phyloP scores from a whole-genome alignment of 2,329 filamentous ascomycete genomes.

The Nemania serpens region DNA sequence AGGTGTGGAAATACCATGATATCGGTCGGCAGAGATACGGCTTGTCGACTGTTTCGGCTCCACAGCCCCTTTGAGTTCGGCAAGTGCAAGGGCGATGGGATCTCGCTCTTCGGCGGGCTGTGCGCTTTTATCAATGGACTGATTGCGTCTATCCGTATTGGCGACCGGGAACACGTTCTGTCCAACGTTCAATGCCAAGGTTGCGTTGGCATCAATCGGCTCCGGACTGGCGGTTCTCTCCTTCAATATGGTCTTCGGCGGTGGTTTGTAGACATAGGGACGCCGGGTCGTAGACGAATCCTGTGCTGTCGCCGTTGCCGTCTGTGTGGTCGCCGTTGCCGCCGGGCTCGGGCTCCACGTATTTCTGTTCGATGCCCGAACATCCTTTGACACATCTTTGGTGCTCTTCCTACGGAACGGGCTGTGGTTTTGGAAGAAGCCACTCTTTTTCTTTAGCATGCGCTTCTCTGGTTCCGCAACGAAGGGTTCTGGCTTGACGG shows the following conservation, averaged over 20 bases:
- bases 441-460: slow-evolving; percentile 72
- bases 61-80: slow-evolving; percentile 84
- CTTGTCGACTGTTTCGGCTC: slow-evolving; percentile 76
- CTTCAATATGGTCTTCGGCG: slow-evolving; percentile 44
- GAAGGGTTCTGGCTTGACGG: slow-evolving; percentile 37
- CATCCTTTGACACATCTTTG: slow-evolving; percentile 73
- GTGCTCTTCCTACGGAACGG: slow-evolving; percentile 93
- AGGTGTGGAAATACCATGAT: slow-evolving; percentile 90
- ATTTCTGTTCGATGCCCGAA: slow-evolving; percentile 56
- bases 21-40: slow-evolving; percentile 93
- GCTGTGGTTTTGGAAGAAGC: slow-evolving; percentile 91
- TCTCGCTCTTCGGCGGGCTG: slow-evolving; percentile 65
- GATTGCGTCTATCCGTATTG: slow-evolving; percentile 68
- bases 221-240: slow-evolving; percentile 70
- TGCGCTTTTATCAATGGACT: slow-evolving; percentile 44
- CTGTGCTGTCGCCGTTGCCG: slow-evolving; percentile 28
- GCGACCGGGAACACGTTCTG: slow-evolving; percentile 96
- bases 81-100: slow-evolving; percentile 89
- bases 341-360: slow-evolving; percentile 57
- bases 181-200: slow-evolving; percentile 89
- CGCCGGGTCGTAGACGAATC: slow-evolving; percentile 40
- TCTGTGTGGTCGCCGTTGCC: too few relatives aligned
- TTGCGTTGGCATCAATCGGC: slow-evolving; percentile 88
- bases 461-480: slow-evolving; percentile 61
- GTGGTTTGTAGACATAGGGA: slow-evolving; percentile 47